Evolutionary conservation across 1,284 basidiomycete genomes (phyloP).

Genomic region (Cryptococcus sp.): DNA sequence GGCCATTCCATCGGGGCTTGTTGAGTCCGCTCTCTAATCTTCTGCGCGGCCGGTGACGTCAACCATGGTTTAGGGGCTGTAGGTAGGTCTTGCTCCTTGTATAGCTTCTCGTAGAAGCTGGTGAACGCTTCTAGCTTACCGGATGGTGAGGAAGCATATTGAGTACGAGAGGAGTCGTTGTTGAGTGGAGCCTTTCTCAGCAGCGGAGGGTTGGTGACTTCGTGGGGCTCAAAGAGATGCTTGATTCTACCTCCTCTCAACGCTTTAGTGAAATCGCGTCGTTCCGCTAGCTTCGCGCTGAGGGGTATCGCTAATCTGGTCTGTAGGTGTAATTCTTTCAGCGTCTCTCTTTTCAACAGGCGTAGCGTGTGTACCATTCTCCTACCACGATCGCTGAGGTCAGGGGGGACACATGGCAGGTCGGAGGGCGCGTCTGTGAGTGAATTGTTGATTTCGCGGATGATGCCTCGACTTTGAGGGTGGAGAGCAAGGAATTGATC

Average conservation of each 20-base stretch:
- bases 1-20: conserved; percentile 2
- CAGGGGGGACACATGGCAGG: neutral
- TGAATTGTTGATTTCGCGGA: neutral
- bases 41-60: neutral
- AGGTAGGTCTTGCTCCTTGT: neutral
- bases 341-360: neutral
- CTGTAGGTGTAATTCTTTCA: neutral
- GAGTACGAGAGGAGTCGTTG: too few species aligned
- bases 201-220: neutral
- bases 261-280: neutral
- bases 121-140: neutral
- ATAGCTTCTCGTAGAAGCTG: neutral
- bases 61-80: conserved; percentile 2
- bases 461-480: too few species aligned
- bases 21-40: neutral
- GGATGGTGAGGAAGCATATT: too few species aligned
- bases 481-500: too few species aligned
- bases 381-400: too few species aligned
- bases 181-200: neutral
- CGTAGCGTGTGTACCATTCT: too few species aligned
- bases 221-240: neutral
- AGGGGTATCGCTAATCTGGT: neutral
- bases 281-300: neutral
- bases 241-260: neutral
- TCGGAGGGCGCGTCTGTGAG: neutral